Conservation (phyloP, 441 rosid genomes). For the Viola pubescens region DNA sequence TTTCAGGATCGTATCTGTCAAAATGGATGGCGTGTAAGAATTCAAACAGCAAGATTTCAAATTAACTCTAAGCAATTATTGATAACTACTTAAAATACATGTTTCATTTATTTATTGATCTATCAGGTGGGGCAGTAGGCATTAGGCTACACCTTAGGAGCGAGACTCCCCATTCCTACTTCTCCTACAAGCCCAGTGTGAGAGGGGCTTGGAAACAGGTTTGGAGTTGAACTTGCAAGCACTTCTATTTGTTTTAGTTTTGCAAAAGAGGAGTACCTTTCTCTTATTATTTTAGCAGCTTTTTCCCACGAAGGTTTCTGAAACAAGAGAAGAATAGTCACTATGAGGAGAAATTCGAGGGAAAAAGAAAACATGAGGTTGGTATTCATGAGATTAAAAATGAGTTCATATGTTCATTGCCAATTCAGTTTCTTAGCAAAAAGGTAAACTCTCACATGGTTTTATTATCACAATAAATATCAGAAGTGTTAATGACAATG, state of each 20-base stretch:
- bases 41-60: slow-evolving; percentile 11
- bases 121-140: too few species aligned
- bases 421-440: background rate
- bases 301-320: slow-evolving; percentile 99
- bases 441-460: background rate
- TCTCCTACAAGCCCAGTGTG: too few species aligned
- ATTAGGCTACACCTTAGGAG: too few species aligned
- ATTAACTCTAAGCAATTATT: slow-evolving; percentile 6
- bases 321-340: slow-evolving; percentile 20
- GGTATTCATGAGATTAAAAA: background rate
- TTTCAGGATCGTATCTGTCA: slow-evolving; percentile 81
- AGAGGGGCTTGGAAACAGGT: too few species aligned
- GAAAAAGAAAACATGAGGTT: slow-evolving; percentile 13
- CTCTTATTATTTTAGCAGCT: slow-evolving; percentile 66
- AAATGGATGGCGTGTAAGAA: slow-evolving; percentile 1
- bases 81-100: too few species aligned
- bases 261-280: slow-evolving; percentile 41
- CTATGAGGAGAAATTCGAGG: background rate
- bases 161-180: too few species aligned
- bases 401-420: too few species aligned
- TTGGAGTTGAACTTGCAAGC: too few species aligned
- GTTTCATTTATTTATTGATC: too few species aligned
- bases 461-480: background rate
- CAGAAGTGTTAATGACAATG: too few species aligned
- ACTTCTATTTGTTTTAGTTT: too few species aligned